Evolutionary conservation across 1,284 basidiomycete species (phyloP).

Genomic region (Cutaneotrichosporon mucoides): DNA sequence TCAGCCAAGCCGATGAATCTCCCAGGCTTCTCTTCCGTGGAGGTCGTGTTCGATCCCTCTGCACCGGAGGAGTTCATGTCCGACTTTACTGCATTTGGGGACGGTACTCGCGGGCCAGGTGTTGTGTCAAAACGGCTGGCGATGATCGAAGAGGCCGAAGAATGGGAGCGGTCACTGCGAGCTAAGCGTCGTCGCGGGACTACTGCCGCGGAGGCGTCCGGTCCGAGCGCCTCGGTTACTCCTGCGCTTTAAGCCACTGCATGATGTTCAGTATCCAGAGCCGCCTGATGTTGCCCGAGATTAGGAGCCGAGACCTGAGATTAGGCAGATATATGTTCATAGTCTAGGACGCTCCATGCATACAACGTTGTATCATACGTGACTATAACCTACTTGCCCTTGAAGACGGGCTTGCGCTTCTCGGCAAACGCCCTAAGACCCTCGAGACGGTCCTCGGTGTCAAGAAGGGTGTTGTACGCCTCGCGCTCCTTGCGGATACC

Average conservation of each 20-base stretch:
- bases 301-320: neutral
- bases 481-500: slow-evolving; percentile 85
- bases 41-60: slow-evolving; percentile 37
- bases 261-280: no score
- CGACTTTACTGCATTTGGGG: slow-evolving; percentile 15
- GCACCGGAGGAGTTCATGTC: neutral
- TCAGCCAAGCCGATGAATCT: slow-evolving; percentile 3
- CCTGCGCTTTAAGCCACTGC: neutral
- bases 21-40: slow-evolving; percentile 40
- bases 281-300: neutral
- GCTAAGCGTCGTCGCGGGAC: slow-evolving; percentile 6
- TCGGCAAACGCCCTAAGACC: slow-evolving; percentile 84
- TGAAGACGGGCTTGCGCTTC: slow-evolving; percentile 77
- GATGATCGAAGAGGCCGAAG: slow-evolving; percentile 36
- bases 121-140: slow-evolving; percentile 17
- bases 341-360: slow-evolving; percentile 19
- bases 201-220: neutral
- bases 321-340: neutral
- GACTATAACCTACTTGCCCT: slow-evolving; percentile 54
- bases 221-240: slow-evolving; percentile 1
- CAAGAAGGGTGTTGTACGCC: slow-evolving; percentile 78
- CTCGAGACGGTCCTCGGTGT: slow-evolving; percentile 73
- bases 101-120: slow-evolving; percentile 13
- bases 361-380: slow-evolving; percentile 27
- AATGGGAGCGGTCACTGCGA: slow-evolving; percentile 37